phyloP scores from a whole-genome alignment of 2,329 filamentous ascomycete species.

The Chrysoporthe austroafricana region DNA sequence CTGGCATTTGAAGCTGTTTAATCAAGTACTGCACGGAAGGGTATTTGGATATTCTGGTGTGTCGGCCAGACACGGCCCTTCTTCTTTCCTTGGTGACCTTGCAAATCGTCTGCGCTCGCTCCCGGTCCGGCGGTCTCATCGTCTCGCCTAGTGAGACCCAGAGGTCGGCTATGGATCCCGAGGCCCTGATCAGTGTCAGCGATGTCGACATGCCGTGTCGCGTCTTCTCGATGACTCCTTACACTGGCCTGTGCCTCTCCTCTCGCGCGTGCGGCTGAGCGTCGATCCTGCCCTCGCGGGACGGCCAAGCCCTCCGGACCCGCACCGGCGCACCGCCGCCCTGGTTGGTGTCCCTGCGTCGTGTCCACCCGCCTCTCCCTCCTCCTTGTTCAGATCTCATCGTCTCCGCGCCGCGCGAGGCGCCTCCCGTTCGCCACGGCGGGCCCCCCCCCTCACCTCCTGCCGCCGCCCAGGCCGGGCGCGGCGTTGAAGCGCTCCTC shows the following conservation, averaged over 20 bases:
- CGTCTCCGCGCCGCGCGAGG: too few relatives aligned
- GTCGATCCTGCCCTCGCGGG: neutral
- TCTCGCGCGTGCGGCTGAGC: neutral
- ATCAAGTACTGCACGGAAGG: conserved; percentile 17
- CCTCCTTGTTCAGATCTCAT: neutral
- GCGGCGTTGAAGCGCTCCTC: conserved; percentile 83
- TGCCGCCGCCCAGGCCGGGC: conserved; percentile 59
- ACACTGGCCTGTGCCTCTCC: neutral
- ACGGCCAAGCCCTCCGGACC: neutral
- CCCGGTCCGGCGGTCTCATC: neutral
- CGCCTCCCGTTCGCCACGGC: too few relatives aligned
- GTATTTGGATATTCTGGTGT: neutral
- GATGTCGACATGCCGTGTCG: neutral
- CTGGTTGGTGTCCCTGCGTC: neutral
- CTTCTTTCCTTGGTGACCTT: neutral
- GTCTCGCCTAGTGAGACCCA: neutral
- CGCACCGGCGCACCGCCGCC: neutral
- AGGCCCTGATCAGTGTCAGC: conserved; percentile 18
- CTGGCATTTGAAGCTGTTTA: neutral
- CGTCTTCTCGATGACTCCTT: conserved; percentile 12
- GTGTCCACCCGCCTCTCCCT: neutral
- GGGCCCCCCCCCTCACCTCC: conserved; percentile 41
- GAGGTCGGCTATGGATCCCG: neutral
- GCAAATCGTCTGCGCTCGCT: neutral
- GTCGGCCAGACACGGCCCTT: neutral